Evolutionary conservation across 208 protist species (phyloP).

Genomic region (Wallacemonas rigidus): DNA sequence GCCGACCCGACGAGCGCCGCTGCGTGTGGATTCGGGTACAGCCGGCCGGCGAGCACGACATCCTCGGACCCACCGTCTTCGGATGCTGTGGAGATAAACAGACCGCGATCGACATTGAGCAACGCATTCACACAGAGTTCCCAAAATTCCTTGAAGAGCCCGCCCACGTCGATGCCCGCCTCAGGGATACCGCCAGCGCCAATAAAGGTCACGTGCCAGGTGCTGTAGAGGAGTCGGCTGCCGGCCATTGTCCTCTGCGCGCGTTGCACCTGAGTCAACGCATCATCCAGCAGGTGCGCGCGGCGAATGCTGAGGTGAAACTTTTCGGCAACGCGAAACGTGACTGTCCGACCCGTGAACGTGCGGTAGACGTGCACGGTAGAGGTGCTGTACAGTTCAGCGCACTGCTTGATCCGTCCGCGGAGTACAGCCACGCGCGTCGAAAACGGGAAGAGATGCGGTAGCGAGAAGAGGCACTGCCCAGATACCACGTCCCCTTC

Average conservation of each 20-base stretch:
- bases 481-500: not conserved
- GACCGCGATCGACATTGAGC: constrained; percentile 32
- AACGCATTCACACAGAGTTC: constrained; percentile 26
- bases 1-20: constrained; percentile 6
- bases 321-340: constrained; percentile 1
- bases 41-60: not conserved
- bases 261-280: not conserved
- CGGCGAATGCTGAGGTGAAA: constrained; percentile 11
- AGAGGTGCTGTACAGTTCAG: constrained; percentile 3
- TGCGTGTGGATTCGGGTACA: constrained; percentile 49
- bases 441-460: constrained; percentile 2
- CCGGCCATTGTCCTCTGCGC: constrained; percentile 4
- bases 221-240: constrained; percentile 1
- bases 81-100: constrained; percentile 40
- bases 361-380: constrained; percentile 9
- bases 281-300: constrained; percentile 5
- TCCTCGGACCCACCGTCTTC: constrained; percentile 2
- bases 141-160: constrained; percentile 57
- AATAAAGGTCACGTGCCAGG: constrained; percentile 33
- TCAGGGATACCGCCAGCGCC: constrained; percentile 26
- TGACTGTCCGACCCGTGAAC: not conserved
- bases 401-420: constrained; percentile 1
- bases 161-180: constrained; percentile 43
- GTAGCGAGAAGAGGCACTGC: not conserved
- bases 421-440: constrained; percentile 9